Evolutionary conservation across 139 green algal genomes (phyloP), one percentile per base, ranked within the genome.

Genomic region (Chlamydomonas sp.): DNA sequence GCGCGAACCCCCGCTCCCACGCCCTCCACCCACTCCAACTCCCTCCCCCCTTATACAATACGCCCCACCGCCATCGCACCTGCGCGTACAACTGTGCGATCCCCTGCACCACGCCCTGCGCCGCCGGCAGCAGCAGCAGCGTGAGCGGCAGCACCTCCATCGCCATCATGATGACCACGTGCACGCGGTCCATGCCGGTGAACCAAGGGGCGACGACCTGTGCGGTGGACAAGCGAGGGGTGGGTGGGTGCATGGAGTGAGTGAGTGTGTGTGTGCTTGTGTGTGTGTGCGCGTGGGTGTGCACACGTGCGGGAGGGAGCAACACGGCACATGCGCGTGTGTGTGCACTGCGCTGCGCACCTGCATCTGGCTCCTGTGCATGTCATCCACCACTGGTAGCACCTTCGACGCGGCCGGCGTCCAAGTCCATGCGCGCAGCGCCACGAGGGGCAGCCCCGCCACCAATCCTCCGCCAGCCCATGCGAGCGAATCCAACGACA

Each of bases 41-140:
- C n/a, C n/a, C n/a, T n/a, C n/a, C n/a, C n/a, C n/a, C n/a, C n/a
- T n/a, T 54, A 54, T 13, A 63, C 16, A 34, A 71, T 6, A 47
- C 43, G 26, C 3, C 30, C 24, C 33, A 65, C n/a, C 33, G 48
- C 33, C 66, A 61, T 65, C 24, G 26, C n/a, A 79, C 73, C 48
- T 58, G 30, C 1, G 54, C 48, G 60, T 81, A 81, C 70, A 81
- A 59, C 47, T 33, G n/a, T 58, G 67, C 5, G 0, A 34, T 36
- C 8, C 66, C 71, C 33, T 38, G 36, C 24, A 81, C 48, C 24
- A 34, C 71, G 26, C 70, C 67, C 43, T 82, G 71, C 1, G 66
- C 67, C 30, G 76, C 76, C 2, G 76, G 76, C 49, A 82, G 72
- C 31, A 78, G 43, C 39, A 82, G 71, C 67, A 78, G 28, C 10